A percentile compares a stretch with the other conserved stretches of the same genome.
Conservation (phyloP, 2,329 filamentous ascomycete genomes). For the Metarhizium humberi region DNA sequence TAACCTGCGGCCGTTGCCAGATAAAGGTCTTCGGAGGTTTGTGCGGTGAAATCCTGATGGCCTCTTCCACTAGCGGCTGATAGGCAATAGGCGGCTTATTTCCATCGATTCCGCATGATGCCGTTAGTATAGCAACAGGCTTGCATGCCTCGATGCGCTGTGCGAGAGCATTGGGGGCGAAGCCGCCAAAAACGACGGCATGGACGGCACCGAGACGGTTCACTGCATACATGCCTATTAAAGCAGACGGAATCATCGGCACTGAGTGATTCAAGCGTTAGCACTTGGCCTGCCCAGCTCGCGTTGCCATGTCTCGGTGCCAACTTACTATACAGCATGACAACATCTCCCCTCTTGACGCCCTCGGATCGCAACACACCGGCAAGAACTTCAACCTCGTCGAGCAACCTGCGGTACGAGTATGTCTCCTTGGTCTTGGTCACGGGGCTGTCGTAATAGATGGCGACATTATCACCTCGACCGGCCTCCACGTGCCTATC, state of each 20-base stretch:
- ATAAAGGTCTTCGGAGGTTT: slow-evolving; percentile 68
- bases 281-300: background rate
- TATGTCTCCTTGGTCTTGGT: slow-evolving; percentile 61
- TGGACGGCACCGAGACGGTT: slow-evolving; percentile 80
- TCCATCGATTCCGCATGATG: slow-evolving; percentile 87
- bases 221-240: slow-evolving; percentile 79
- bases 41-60: slow-evolving; percentile 55
- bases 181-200: slow-evolving; percentile 88
- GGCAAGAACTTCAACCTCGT: slow-evolving; percentile 73
- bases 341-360: slow-evolving; percentile 73
- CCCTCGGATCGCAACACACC: slow-evolving; percentile 76
- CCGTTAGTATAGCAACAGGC: slow-evolving; percentile 71
- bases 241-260: slow-evolving; percentile 88
- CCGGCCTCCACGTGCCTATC: slow-evolving; percentile 80
- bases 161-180: slow-evolving; percentile 70
- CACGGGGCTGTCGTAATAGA: slow-evolving; percentile 84
- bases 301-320: background rate
- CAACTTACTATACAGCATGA: slow-evolving; percentile 76
- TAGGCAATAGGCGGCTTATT: slow-evolving; percentile 73
- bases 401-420: slow-evolving; percentile 66
- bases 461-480: slow-evolving; percentile 63
- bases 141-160: slow-evolving; percentile 80
- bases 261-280: slow-evolving; percentile 37
- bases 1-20: slow-evolving; percentile 72
- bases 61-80: slow-evolving; percentile 65